Evolutionary conservation across 768 basidiomycete species (phyloP).

Genomic region (Sarcomyxa edulis): DNA sequence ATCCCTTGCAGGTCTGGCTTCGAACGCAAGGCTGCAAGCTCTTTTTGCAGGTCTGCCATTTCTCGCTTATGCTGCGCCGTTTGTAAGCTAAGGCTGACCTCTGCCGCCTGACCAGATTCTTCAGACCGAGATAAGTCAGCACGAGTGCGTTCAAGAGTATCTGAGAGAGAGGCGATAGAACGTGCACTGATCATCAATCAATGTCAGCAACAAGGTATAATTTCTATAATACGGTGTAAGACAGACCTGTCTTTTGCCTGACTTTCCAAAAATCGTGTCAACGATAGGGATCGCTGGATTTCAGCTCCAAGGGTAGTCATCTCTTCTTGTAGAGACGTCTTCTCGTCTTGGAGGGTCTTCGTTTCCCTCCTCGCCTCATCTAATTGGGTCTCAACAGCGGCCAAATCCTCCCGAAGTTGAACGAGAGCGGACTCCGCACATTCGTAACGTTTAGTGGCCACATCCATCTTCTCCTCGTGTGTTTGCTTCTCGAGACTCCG

Average conservation of each 20-base stretch:
- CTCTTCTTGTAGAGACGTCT: slow-evolving; percentile 43
- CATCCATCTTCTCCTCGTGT: slow-evolving; percentile 25
- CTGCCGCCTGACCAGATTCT: slow-evolving; percentile 53
- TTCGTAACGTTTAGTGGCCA: slow-evolving; percentile 19
- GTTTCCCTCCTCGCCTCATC: slow-evolving; percentile 31
- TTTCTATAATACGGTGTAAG: not conserved
- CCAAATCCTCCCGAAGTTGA: slow-evolving; percentile 30
- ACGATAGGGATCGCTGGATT: slow-evolving; percentile 55
- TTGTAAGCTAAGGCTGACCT: slow-evolving; percentile 63
- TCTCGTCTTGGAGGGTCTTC: slow-evolving; percentile 43
- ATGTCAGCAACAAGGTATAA: not conserved
- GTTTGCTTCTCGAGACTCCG: slow-evolving; percentile 25
- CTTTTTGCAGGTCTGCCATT: slow-evolving; percentile 49
- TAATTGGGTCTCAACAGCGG: slow-evolving; percentile 31
- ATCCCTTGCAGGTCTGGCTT: slow-evolving; percentile 51
- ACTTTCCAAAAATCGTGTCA: slow-evolving; percentile 57
- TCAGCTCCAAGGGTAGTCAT: slow-evolving; percentile 60
- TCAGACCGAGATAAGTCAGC: slow-evolving; percentile 47
- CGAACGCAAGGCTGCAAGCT: slow-evolving; percentile 47
- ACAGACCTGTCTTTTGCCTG: slow-evolving; percentile 59
- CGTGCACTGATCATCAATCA: slow-evolving; percentile 38
- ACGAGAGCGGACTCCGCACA: slow-evolving; percentile 26
- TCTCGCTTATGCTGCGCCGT: slow-evolving; percentile 64
- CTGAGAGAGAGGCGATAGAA: slow-evolving; percentile 30
- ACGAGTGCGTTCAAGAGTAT: slow-evolving; percentile 35